Conservation (phyloP, 1,284 basidiomycete species). For the Ceratobasidium theobromae region DNA sequence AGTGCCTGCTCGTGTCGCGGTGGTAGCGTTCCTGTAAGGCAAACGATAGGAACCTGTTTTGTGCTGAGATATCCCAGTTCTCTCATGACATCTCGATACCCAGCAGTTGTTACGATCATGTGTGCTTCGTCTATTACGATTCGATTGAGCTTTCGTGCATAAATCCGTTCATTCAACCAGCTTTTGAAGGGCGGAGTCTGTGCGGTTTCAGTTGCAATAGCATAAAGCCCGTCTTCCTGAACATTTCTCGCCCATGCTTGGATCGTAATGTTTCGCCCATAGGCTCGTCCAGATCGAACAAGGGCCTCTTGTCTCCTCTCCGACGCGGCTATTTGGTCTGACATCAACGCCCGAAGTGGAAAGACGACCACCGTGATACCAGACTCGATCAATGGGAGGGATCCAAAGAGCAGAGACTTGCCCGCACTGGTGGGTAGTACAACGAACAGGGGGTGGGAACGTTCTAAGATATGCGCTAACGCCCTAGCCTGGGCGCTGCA, state of each 20-base stretch:
- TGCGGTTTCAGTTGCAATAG: no score
- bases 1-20: not conserved
- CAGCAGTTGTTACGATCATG: not conserved
- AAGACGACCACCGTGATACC: not conserved
- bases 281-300: no score
- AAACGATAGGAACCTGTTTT: not conserved
- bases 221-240: no score
- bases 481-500: not conserved
- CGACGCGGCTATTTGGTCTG: not conserved
- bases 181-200: no score
- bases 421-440: not conserved
- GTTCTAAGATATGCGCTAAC: not conserved
- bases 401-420: not conserved
- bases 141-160: not conserved
- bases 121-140: conserved; percentile 20
- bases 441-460: not conserved
- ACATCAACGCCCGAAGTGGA: not conserved
- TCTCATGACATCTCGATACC: not conserved
- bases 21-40: not conserved
- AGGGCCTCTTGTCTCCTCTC: no score
- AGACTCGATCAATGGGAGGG: not conserved
- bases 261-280: no score
- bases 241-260: no score
- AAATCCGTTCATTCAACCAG: no score
- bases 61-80: not conserved